Conservation (phyloP, 805 yeast genomes). For the Saccharomyces eubayanus region DNA sequence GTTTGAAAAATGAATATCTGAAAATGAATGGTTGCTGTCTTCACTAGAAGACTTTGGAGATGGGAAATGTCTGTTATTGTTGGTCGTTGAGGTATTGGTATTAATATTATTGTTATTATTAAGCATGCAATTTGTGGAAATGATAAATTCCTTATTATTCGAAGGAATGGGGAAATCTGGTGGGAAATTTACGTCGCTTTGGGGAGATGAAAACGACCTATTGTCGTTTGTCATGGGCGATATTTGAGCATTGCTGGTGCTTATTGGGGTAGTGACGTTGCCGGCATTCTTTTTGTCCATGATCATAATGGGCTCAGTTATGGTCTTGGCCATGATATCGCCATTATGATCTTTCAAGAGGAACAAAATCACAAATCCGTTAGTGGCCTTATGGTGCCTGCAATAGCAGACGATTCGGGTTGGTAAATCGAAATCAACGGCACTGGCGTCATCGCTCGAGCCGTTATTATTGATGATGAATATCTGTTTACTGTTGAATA, state of each 20-base stretch:
- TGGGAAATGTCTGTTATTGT: background rate
- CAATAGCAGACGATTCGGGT: constrained; percentile 89
- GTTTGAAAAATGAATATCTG: background rate
- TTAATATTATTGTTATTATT: background rate
- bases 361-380: constrained; percentile 69
- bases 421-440: constrained; percentile 36
- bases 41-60: background rate
- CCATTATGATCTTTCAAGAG: constrained; percentile 55
- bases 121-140: background rate
- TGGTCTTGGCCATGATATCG: constrained; percentile 59
- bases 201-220: background rate
- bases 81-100: background rate
- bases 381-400: constrained; percentile 83
- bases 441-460: constrained; percentile 9
- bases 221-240: background rate
- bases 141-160: background rate
- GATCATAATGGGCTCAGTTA: constrained; percentile 73
- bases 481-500: constrained; percentile 84
- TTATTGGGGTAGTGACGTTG: background rate
- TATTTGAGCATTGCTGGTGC: background rate
- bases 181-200: background rate
- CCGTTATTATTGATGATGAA: constrained; percentile 37
- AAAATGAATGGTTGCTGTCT: background rate
- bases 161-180: background rate
- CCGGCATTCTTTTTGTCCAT: constrained; percentile 70